phyloP scores from a whole-genome alignment of 139 green algal species.

The Astrephomene gubernaculifera region DNA sequence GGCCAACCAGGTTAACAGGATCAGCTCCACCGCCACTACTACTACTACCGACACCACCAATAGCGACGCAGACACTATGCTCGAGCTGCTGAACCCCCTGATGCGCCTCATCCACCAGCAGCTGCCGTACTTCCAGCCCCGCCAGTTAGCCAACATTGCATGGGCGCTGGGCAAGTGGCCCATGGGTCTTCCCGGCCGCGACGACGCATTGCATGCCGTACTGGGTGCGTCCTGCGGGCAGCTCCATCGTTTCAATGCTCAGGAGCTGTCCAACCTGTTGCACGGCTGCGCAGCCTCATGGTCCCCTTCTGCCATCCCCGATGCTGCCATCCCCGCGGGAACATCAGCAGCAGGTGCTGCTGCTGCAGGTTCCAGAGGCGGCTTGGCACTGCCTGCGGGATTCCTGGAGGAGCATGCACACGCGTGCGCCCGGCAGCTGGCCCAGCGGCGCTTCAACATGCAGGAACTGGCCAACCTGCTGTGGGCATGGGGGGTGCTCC shows the following conservation, averaged over 20 bases:
- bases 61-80: neutral
- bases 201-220: neutral
- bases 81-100: neutral
- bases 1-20: neutral
- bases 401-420: slow-evolving; percentile 1
- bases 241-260: neutral
- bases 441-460: neutral
- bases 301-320: neutral
- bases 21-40: neutral
- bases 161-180: slow-evolving; percentile 44
- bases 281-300: neutral
- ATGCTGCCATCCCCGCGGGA: neutral
- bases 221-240: neutral
- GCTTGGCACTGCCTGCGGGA: too few species aligned
- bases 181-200: neutral
- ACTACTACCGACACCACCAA: neutral
- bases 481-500: slow-evolving; percentile 23
- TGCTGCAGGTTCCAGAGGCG: neutral
- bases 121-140: slow-evolving; percentile 10
- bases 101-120: neutral
- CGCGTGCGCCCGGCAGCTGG: neutral
- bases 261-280: slow-evolving; percentile 40
- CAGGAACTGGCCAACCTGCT: slow-evolving; percentile 35
- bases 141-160: slow-evolving; percentile 25
- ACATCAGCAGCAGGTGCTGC: neutral